Evolutionary conservation across 768 basidiomycete species (phyloP), one percentile per base, ranked within the genome.

Genomic region (Sporobolomyces phaffii): DNA sequence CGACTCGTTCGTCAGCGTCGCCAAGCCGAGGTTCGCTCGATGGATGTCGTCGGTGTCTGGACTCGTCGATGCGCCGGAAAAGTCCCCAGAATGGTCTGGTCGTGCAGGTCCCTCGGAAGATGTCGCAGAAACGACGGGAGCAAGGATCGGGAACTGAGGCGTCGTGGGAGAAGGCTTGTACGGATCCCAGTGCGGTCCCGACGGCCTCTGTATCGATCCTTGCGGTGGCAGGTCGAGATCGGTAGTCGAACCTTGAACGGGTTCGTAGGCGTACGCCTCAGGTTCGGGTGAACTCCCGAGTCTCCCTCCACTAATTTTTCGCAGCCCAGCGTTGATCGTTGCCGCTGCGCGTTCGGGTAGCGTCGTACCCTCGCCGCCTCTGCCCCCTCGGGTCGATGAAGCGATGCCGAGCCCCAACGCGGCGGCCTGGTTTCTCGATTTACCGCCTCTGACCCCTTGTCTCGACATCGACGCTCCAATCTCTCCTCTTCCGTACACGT

Each of bases 141-240:
- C 56, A 43, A 58, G 56, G 29, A 45, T 45, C 41, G 56, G 56
- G 43, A 58, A 58, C 31, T 58, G 10, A 3, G 56, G 56, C 29
- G 56, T 58, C 13, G 43, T 45, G 3, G 56, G 56, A 20, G 56
- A 58, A 45, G 56, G 56, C 29, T 33, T 44, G 56, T 58, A 58
- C 10, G 56, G 56, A 18, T 58, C 56, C 56, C 56, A 58, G 43
- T 58, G 34, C 4, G 54, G 38, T 38, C 28, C 24, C 28, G 29
- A 33, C 6, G 18, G 28, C 4, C 15, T 28, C n/a, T 44, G 29
- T 20, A 58, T 20, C 40, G 17, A 24, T 24, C 28, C 41, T 2
- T 54, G 34, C 22, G n/a, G 36, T 43, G 40, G 41, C 14, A 29
- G 20, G 18, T 43, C 54, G 26, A 26, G 44, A 8, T 49, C 28